phyloP scores from a whole-genome alignment of 2,329 filamentous ascomycete species.

The Myrmaecium sp. region DNA sequence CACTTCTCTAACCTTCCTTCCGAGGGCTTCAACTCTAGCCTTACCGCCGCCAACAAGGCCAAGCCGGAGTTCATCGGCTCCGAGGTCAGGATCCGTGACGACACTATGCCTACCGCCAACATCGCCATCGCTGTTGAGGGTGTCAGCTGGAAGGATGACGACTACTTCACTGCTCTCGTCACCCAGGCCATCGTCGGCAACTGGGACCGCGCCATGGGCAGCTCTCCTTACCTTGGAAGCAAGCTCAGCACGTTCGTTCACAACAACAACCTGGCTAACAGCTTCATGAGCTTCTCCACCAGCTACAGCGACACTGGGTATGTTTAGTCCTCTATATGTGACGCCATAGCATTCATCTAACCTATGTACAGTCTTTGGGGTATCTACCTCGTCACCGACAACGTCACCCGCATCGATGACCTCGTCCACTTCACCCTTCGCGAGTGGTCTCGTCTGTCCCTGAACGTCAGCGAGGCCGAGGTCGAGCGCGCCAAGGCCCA shows the following conservation, averaged over 20 bases:
- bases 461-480: conserved; percentile 75
- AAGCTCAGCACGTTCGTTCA: conserved; percentile 92
- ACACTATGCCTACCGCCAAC: conserved; percentile 90
- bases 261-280: conserved; percentile 92
- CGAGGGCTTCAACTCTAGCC: conserved; percentile 52
- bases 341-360: conserved; percentile 4
- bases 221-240: conserved; percentile 92
- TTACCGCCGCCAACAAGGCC: conserved; percentile 60
- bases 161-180: conserved; percentile 97
- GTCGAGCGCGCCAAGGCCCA: conserved; percentile 98
- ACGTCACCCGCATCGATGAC: conserved; percentile 75
- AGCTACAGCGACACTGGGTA: conserved; percentile 99
- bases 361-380: conserved; percentile 67
- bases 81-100: conserved; percentile 87
- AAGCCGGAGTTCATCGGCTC: conserved; percentile 94
- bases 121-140: conserved; percentile 97
- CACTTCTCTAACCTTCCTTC: conserved; percentile 71
- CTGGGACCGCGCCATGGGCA: conserved; percentile 98
- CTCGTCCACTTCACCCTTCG: conserved; percentile 96
- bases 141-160: conserved; percentile 97
- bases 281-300: conserved; percentile 99
- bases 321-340: conserved; percentile 16
- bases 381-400: conserved; percentile 94
- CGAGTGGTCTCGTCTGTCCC: conserved; percentile 91
- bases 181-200: conserved; percentile 98